phyloP scores from a whole-genome alignment of 768 basidiomycete genomes.

The Phaffia tasmanica region DNA sequence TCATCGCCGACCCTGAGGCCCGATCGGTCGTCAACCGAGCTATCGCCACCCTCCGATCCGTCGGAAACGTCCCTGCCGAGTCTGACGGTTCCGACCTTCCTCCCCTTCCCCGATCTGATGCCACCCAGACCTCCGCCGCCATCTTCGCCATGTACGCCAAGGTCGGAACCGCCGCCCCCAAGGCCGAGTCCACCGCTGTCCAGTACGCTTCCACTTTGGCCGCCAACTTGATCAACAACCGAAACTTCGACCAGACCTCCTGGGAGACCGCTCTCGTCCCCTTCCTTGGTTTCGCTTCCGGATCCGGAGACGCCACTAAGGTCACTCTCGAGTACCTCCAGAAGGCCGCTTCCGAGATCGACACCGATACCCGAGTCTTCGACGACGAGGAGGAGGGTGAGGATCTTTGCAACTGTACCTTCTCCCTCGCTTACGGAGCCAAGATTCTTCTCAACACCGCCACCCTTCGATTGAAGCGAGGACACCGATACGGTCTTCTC shows the following conservation, averaged over 20 bases:
- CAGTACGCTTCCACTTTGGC: conserved; percentile 70
- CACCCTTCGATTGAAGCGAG: conserved; percentile 91
- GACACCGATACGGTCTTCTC: conserved; percentile 95
- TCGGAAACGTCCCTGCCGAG: conserved; percentile 71
- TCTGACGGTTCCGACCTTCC: conserved; percentile 87
- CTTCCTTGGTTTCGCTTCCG: conserved; percentile 57
- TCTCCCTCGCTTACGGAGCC: conserved; percentile 97
- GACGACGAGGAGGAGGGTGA: conserved; percentile 98
- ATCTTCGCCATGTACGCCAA: conserved; percentile 79
- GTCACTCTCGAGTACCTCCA: conserved; percentile 78
- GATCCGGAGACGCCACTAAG: conserved; percentile 54
- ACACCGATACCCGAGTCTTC: conserved; percentile 46
- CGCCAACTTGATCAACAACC: conserved; percentile 71
- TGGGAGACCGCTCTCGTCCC: conserved; percentile 69
- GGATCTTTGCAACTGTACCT: conserved; percentile 97
- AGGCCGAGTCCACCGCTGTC: conserved; percentile 47
- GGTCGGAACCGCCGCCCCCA: conserved; percentile 51
- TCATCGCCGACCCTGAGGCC: conserved; percentile 96
- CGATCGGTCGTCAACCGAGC: conserved; percentile 83
- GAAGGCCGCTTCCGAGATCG: conserved; percentile 68
- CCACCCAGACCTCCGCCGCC: conserved; percentile 52
- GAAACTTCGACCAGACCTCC: conserved; percentile 80
- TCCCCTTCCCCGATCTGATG: conserved; percentile 65
- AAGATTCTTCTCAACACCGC: conserved; percentile 97
- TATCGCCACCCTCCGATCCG: conserved; percentile 88